A percentile compares a stretch with the other conserved stretches of the same genome.
phyloP scores from a whole-genome alignment of 225 moss, liverwort and hornwort species.

The Physcomitrium patens region DNA sequence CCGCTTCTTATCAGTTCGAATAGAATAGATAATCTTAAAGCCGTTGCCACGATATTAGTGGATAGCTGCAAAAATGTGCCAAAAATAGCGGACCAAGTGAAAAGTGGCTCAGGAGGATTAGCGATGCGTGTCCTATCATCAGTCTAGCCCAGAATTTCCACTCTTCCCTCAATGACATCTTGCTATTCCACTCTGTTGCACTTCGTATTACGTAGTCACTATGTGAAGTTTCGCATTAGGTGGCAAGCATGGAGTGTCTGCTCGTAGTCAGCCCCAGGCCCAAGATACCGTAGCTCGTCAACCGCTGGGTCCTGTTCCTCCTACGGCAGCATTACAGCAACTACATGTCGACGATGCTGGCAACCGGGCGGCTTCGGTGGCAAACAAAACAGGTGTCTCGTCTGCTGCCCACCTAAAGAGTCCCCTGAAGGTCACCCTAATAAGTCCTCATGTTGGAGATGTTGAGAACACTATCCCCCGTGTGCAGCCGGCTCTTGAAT shows the following conservation, averaged over 20 bases:
- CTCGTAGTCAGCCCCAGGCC: slow-evolving; percentile 37
- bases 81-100: too few species aligned
- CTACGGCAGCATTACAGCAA: slow-evolving; percentile 49
- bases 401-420: slow-evolving; percentile 29
- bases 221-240: slow-evolving; percentile 30
- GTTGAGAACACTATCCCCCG: slow-evolving; percentile 52
- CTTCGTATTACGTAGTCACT: slow-evolving; percentile 16
- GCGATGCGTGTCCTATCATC: too few species aligned
- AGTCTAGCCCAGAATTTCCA: too few species aligned
- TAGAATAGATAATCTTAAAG: slow-evolving; percentile 23
- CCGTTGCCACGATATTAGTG: not conserved
- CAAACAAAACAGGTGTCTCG: not conserved
- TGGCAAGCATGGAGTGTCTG: slow-evolving; percentile 45
- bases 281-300: slow-evolving; percentile 23
- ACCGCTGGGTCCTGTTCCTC: slow-evolving; percentile 42
- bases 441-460: slow-evolving; percentile 27
- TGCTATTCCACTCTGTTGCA: not conserved
- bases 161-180: not conserved
- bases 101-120: not conserved
- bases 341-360: slow-evolving; percentile 41
- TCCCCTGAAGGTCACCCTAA: slow-evolving; percentile 27
- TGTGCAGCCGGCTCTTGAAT: slow-evolving; percentile 40
- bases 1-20: slow-evolving; percentile 30
- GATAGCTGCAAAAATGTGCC: not conserved
- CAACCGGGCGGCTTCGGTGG: slow-evolving; percentile 33